Evolutionary conservation across 176 grass and related monocot genomes (phyloP), one percentile per base, ranked within the genome.

Genomic region (Aegilops umbellulata): DNA sequence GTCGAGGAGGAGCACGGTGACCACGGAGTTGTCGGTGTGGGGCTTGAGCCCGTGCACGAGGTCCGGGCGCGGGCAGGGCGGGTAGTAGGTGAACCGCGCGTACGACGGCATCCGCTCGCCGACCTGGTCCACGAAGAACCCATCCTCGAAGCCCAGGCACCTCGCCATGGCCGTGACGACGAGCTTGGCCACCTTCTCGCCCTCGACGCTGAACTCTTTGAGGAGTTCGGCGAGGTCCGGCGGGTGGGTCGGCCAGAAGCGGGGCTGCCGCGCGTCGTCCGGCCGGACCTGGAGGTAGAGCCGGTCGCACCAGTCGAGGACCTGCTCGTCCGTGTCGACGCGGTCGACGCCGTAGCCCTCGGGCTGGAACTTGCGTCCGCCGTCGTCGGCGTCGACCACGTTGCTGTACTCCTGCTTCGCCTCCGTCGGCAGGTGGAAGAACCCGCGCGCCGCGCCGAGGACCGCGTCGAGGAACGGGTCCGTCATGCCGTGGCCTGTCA

Each of bases 31-130:
- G 60, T 94, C 92, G 7, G 92, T 84, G 77, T 94, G 92, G 17
- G 92, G 92, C n/a, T 94, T 94, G 7, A 94, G 85, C 46, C 92
- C 89, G 80, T 78, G 68, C 9, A 94, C 89, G 60, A 91, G 87
- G 39, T 94, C 92, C 5, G 92, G 89, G 26, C 71, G 74, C 29
- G 89, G 82, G 77, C 89, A 94, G 2, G 69, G 60, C 2, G 92
- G 89, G 79, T 91, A 94, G 74, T 89, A 91, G 42, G 82, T 94
- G 80, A 92, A 87, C 42, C 88, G 31, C 11, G 86, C 77, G 72
- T 78, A 14, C 20, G 84, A 17, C 3, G 0, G 60, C 27, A 58
- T 31, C 1, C 19, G 72, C 38, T 90, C 90, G 44, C 88, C 78
- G 76, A 94, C 83, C 17, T 60, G 29, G 10, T 62, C 70, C n/a